Conservation (phyloP, 2,329 filamentous ascomycete genomes). For the Bipolaris cookei region DNA sequence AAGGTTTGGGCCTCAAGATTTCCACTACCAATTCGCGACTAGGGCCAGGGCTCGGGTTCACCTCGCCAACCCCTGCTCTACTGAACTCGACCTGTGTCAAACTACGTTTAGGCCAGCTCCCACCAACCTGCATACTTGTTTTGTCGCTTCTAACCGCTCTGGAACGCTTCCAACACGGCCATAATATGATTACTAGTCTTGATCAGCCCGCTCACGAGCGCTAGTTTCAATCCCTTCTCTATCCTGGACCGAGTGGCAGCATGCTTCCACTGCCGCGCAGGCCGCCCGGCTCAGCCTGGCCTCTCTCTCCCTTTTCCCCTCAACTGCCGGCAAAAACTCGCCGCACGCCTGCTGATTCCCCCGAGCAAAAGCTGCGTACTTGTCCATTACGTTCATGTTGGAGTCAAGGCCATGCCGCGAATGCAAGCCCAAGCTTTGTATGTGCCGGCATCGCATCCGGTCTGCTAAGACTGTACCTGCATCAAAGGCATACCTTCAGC, state of each 20-base stretch:
- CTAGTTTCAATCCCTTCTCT: constrained; percentile 14
- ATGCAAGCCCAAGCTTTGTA: constrained; percentile 1
- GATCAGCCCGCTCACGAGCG: constrained; percentile 5
- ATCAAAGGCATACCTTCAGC: constrained; percentile 29
- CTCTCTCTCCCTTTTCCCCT: constrained; percentile 22
- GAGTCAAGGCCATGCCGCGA: constrained; percentile 10
- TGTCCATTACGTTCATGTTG: constrained; percentile 11
- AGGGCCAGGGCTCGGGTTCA: constrained; percentile 14
- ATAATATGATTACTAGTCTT: constrained; percentile 23
- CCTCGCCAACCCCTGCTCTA: constrained; percentile 43
- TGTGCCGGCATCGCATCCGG: constrained; percentile 8
- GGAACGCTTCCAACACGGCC: constrained; percentile 21
- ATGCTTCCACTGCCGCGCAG: constrained; percentile 13
- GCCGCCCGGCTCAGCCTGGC: constrained; percentile 14
- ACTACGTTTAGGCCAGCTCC: constrained; percentile 40
- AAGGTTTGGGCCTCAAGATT: constrained; percentile 18
- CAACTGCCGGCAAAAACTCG: constrained; percentile 10
- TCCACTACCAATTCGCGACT: constrained; percentile 20
- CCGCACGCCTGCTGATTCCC: constrained; percentile 15
- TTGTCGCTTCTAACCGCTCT: constrained; percentile 34
- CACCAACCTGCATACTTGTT: constrained; percentile 18
- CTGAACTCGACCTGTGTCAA: constrained; percentile 38
- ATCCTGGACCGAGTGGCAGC: constrained; percentile 8
- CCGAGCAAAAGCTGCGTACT: constrained; percentile 19
- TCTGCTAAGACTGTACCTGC: constrained; percentile 40